These are phyloP conservation scores for Plicaturopsis crispa DNA, from an alignment of 768 basidiomycete genomes.

Conservation along the genomic window DNA sequence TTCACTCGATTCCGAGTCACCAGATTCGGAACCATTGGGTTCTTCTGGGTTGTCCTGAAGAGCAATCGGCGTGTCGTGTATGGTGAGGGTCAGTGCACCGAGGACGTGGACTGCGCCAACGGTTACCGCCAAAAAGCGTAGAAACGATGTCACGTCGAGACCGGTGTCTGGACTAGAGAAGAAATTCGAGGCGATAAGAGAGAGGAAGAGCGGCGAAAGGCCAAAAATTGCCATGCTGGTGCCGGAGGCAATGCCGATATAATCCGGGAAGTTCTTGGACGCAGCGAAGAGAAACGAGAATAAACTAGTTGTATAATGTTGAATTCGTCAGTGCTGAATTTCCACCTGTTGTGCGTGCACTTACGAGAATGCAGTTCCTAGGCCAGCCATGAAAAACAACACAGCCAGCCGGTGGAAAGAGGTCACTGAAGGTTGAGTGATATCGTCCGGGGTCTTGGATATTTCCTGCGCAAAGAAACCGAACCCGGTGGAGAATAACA, in stretches of 20 bases:
- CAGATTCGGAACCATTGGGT: slow-evolving; percentile 22
- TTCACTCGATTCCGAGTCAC: slow-evolving; percentile 19
- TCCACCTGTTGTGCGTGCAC: slow-evolving; percentile 17
- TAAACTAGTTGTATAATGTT: slow-evolving; percentile 33
- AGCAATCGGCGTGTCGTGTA: slow-evolving; percentile 17
- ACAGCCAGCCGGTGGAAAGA: slow-evolving; percentile 46
- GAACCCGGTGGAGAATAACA: slow-evolving; percentile 55
- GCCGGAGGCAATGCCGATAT: slow-evolving; percentile 61
- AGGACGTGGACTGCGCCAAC: slow-evolving; percentile 46
- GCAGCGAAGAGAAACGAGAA: slow-evolving; percentile 75
- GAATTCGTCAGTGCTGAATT: slow-evolving; percentile 1
- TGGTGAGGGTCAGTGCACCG: slow-evolving; percentile 34
- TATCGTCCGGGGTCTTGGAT: slow-evolving; percentile 31
- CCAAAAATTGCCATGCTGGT: slow-evolving; percentile 68
- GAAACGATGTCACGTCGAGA: slow-evolving; percentile 40
- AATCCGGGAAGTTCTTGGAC: slow-evolving; percentile 58
- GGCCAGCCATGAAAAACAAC: slow-evolving; percentile 55
- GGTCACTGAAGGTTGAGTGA: slow-evolving; percentile 27
- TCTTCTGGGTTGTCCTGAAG: slow-evolving; percentile 8
- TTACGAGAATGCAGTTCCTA: slow-evolving; percentile 70
- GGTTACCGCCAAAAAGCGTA: slow-evolving; percentile 48
- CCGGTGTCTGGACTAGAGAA: slow-evolving; percentile 44
- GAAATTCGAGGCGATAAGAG: slow-evolving; percentile 50
- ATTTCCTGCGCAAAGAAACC: slow-evolving; percentile 56
- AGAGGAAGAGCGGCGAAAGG: slow-evolving; percentile 73